These are phyloP conservation scores for Gossypium schwendimanii DNA, from an alignment of 441 rosid species.

Conservation along the genomic window DNA sequence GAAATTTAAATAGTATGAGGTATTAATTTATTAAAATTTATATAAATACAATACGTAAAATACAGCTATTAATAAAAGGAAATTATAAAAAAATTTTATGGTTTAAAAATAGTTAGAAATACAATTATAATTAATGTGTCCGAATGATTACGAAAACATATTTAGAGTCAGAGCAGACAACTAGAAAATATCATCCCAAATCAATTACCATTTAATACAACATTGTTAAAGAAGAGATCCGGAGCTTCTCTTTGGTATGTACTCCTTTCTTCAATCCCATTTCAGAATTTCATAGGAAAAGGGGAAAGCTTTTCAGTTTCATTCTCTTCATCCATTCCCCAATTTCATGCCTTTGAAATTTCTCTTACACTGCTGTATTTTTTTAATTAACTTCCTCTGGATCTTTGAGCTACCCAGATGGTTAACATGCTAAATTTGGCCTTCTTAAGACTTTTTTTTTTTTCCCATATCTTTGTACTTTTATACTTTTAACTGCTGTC, in stretches of 20 bases:
- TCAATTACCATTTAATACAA: too few relatives aligned
- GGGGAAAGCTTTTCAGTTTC: background rate
- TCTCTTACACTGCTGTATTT: background rate
- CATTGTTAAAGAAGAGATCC: background rate
- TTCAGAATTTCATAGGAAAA: background rate
- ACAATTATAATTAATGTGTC: too few relatives aligned
- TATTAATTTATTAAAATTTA: too few relatives aligned
- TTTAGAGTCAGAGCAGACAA: too few relatives aligned
- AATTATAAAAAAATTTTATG: too few relatives aligned
- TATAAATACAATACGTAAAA: too few relatives aligned
- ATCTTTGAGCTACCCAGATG: background rate
- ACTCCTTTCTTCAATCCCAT: background rate
- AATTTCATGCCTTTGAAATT: background rate
- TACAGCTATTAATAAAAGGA: too few relatives aligned
- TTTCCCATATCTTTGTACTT: background rate
- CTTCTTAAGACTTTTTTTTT: background rate
- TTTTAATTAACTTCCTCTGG: background rate
- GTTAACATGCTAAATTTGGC: background rate
- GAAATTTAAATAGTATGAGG: too few relatives aligned
- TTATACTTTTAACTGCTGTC: too few relatives aligned
- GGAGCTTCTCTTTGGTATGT: background rate
- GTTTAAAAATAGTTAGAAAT: too few relatives aligned
- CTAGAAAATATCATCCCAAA: too few relatives aligned
- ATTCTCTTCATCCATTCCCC: background rate
- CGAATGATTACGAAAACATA: too few relatives aligned